These are phyloP conservation scores for Arctium minus DNA, from an alignment of 129 eudicot species.

Conservation along the genomic window DNA sequence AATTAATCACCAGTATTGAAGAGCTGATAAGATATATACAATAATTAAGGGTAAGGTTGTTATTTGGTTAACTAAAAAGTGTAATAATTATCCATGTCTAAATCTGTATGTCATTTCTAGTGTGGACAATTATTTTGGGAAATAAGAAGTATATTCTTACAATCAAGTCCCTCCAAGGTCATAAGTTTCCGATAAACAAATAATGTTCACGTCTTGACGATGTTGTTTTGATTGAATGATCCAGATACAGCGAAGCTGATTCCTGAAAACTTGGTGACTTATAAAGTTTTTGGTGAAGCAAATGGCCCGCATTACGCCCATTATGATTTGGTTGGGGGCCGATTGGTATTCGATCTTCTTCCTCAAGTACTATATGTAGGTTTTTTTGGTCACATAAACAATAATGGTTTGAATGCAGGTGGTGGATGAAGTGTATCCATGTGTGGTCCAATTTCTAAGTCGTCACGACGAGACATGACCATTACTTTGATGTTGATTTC, in stretches of 20 bases:
- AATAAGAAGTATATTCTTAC: too few species aligned
- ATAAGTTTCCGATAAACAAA: neutral
- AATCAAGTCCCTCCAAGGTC: neutral
- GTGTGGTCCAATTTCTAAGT: slow-evolving; percentile 60
- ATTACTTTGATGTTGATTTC: neutral
- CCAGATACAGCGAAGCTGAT: slow-evolving; percentile 78
- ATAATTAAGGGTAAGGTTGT: neutral
- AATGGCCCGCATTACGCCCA: slow-evolving; percentile 93
- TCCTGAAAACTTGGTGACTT: slow-evolving; percentile 69
- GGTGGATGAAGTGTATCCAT: slow-evolving; percentile 70
- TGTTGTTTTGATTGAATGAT: slow-evolving; percentile 5
- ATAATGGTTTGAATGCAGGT: slow-evolving; percentile 54
- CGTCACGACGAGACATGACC: slow-evolving; percentile 34
- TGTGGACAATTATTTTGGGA: too few species aligned
- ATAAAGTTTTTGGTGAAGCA: slow-evolving; percentile 74
- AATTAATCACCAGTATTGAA: neutral
- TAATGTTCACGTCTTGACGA: neutral
- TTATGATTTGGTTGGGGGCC: slow-evolving; percentile 92
- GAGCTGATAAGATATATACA: neutral
- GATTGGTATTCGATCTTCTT: slow-evolving; percentile 40
- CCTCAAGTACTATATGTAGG: neutral
- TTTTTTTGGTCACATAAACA: neutral
- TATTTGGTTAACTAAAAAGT: too few species aligned
- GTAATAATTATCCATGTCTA: neutral
- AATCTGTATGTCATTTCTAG: neutral